Evolutionary conservation across 805 yeast genomes (phyloP).

Genomic region (Cyberlindnera galapagoensis): DNA sequence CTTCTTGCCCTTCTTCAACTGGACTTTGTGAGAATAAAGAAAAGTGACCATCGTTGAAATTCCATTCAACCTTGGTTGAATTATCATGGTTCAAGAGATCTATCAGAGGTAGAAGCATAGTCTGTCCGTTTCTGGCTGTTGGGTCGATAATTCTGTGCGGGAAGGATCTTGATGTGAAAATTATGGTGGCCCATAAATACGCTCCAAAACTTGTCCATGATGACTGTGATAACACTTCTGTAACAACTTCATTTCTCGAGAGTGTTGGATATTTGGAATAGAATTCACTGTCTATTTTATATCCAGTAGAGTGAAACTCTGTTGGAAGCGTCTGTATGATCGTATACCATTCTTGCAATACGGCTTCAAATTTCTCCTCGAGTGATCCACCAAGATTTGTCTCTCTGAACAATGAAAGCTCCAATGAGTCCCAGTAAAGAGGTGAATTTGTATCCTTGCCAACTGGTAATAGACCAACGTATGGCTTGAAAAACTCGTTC

Average conservation of each 20-base stretch:
- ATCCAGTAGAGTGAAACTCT: conserved; percentile 2
- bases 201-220: conserved; percentile 63
- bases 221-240: conserved; percentile 14
- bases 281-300: conserved; percentile 15
- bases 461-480: conserved; percentile 46
- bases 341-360: conserved; percentile 58
- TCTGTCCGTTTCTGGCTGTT: conserved; percentile 33
- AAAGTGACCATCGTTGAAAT: conserved; percentile 13
- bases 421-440: conserved; percentile 52
- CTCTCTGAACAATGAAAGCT: conserved; percentile 46
- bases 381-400: conserved; percentile 60
- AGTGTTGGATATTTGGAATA: conserved; percentile 12
- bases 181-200: conserved; percentile 69
- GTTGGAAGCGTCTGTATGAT: conserved; percentile 10
- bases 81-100: conserved; percentile 76
- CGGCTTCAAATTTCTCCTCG: conserved; percentile 35
- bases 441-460: conserved; percentile 42
- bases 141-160: conserved; percentile 45
- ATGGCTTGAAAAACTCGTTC: conserved; percentile 32
- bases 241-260: conserved; percentile 14
- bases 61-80: conserved; percentile 63
- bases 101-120: conserved; percentile 71
- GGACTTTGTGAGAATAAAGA: conserved; percentile 14
- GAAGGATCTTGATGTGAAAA: conserved; percentile 74
- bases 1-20: conserved; percentile 31